Base-by-base conservation (phyloP, 2,329 filamentous ascomycete genomes). In the Orbilia blumenaviensis region DNA sequence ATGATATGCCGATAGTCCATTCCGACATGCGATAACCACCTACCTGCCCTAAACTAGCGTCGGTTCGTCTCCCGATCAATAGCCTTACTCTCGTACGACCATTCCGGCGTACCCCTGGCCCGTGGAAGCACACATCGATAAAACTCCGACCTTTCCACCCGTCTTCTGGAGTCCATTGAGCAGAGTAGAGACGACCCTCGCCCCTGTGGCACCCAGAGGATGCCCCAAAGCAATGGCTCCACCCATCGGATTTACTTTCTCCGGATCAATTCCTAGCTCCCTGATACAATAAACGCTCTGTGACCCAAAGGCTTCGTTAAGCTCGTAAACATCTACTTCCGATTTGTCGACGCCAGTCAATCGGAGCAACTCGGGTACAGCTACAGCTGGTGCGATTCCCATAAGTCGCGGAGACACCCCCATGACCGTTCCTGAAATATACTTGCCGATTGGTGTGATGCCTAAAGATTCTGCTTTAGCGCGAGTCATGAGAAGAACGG, bases 191-290 rank as follows among this genome's bases (percentile, higher is more conserved):
- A 93, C 84, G 87, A 96, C 91, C 79, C 94, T 86, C 29, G 91
- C 92, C 34, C 92, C 93, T 3, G 94, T 97, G 32, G 93, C 94
- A 52, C 94, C 94, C 0, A 97, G 86, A 4, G 94, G 94, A 82
- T 97, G 94, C 0, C 94, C 94, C 23, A 97, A 84, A n/a, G 94
- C 94, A 82, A 97, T 97, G 1, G 94, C 94, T 32, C 94, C 94
- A 76, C 94, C 94, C 80, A 96, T 93, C 0, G 93, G 93, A 84
- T 98, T 98, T 16, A 97, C 91, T 83, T 88, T 90, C 79, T 81
- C 88, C 80, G 84, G 82, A 82, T 89, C 89, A 18, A 94, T 84
- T 0, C 89, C 91, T 9, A 95, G 81, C 80, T 77, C 52, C n/a
- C 61, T 54, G 10, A 63, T 54, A 61, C 61, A 54, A 23, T 74